These are phyloP conservation scores for Carallia pectinifolia DNA, from an alignment of 345 rosid species.

Conservation along the genomic window DNA sequence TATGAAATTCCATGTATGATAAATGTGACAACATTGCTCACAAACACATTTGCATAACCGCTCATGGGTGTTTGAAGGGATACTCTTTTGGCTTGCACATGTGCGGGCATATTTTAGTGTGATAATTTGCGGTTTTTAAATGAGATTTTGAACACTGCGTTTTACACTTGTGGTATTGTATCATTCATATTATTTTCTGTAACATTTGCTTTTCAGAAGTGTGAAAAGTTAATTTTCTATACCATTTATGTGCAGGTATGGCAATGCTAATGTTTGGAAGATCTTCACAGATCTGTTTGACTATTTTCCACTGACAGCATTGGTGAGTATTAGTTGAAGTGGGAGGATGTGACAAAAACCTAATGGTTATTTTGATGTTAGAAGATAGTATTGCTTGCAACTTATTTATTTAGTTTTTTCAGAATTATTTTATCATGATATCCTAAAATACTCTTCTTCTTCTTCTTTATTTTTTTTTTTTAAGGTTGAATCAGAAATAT, in stretches of 20 bases:
- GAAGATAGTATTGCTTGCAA: no score
- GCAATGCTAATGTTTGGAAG: constrained; percentile 94
- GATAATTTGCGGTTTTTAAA: no score
- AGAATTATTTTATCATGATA: no score
- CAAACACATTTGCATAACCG: no score
- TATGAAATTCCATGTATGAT: no score
- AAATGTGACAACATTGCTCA: no score
- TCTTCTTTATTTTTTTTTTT: constrained; percentile 5
- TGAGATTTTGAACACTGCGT: not conserved
- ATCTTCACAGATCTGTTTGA: constrained; percentile 90
- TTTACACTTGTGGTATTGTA: not conserved
- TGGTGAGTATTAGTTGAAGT: constrained; percentile 56
- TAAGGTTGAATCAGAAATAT: constrained; percentile 95
- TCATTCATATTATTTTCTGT: not conserved
- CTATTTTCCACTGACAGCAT: constrained; percentile 90
- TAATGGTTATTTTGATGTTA: no score
- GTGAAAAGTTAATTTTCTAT: not conserved
- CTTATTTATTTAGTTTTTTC: no score
- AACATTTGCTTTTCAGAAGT: not conserved
- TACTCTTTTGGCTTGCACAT: not conserved
- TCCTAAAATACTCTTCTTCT: not conserved
- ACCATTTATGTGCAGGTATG: constrained; percentile 64
- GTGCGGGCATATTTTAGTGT: not conserved
- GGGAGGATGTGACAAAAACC: not conserved
- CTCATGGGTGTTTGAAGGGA: no score